phyloP scores from a whole-genome alignment of 2,329 filamentous ascomycete genomes.

The Fusarium drepaniforme region DNA sequence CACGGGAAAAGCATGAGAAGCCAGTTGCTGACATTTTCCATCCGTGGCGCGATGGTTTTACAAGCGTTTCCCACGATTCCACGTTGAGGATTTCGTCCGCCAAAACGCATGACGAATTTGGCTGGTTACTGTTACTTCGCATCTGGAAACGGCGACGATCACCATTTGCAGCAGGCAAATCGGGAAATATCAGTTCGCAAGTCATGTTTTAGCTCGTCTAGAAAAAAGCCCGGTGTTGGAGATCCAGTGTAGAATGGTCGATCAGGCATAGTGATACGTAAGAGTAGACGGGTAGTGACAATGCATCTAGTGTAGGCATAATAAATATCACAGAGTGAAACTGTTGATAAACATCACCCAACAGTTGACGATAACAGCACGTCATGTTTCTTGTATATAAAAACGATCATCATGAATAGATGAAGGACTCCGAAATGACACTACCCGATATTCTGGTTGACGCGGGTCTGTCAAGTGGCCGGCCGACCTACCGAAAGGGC shows the following conservation, averaged over 20 bases:
- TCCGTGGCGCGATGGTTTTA: conserved; percentile 3
- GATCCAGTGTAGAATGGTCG: neutral
- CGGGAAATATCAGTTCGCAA: neutral
- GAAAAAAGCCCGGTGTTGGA: neutral
- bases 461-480: conserved; percentile 7
- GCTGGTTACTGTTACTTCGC: neutral
- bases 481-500: conserved; percentile 3
- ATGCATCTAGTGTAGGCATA: neutral
- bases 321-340: neutral
- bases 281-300: neutral
- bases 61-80: conserved; percentile 6
- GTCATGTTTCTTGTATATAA: neutral
- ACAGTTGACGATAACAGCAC: neutral
- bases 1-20: neutral
- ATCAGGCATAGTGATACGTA: neutral
- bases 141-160: conserved; percentile 3
- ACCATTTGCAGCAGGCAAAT: conserved; percentile 9
- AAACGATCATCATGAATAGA: neutral
- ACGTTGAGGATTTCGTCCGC: neutral
- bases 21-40: neutral
- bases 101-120: neutral
- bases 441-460: conserved; percentile 4
- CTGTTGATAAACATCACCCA: neutral
- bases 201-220: neutral
- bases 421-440: neutral